phyloP scores from a whole-genome alignment of 2,329 filamentous ascomycete genomes.

The Cladosporium sp. region DNA sequence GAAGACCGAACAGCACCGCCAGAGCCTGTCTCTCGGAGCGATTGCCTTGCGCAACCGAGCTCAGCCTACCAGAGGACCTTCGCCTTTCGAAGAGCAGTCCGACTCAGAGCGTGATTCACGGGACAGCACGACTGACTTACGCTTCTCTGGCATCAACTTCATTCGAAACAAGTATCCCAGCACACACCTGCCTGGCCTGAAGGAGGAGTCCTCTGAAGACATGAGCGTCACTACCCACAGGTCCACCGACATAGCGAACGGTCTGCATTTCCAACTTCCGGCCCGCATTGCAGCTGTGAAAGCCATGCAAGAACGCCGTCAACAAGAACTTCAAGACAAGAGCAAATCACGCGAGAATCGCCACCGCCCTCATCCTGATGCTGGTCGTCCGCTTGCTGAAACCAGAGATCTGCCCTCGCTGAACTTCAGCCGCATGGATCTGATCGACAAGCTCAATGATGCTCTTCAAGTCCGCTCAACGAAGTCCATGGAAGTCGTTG shows the following conservation, averaged over 20 bases:
- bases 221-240: constrained; percentile 41
- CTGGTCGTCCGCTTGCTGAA: constrained; percentile 39
- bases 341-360: constrained; percentile 31
- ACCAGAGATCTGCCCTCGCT: constrained; percentile 49
- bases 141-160: constrained; percentile 28
- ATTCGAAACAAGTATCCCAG: constrained; percentile 34
- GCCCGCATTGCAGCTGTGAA: constrained; percentile 40
- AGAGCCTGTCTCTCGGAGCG: constrained; percentile 23
- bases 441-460: constrained; percentile 50
- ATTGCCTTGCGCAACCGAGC: constrained; percentile 32
- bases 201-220: constrained; percentile 53
- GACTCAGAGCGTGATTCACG: constrained; percentile 27
- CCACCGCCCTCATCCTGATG: constrained; percentile 31
- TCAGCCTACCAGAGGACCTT: constrained; percentile 20
- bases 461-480: constrained; percentile 39
- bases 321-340: constrained; percentile 37
- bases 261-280: constrained; percentile 34
- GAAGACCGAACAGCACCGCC: constrained; percentile 29
- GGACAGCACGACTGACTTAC: constrained; percentile 33
- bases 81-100: constrained; percentile 31
- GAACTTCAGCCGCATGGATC: constrained; percentile 51
- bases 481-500: constrained; percentile 42
- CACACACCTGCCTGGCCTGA: constrained; percentile 47
- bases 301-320: constrained; percentile 39
- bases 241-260: constrained; percentile 22